phyloP scores from a whole-genome alignment of 2,329 filamentous ascomycete species.

The Verticillium isaacii region DNA sequence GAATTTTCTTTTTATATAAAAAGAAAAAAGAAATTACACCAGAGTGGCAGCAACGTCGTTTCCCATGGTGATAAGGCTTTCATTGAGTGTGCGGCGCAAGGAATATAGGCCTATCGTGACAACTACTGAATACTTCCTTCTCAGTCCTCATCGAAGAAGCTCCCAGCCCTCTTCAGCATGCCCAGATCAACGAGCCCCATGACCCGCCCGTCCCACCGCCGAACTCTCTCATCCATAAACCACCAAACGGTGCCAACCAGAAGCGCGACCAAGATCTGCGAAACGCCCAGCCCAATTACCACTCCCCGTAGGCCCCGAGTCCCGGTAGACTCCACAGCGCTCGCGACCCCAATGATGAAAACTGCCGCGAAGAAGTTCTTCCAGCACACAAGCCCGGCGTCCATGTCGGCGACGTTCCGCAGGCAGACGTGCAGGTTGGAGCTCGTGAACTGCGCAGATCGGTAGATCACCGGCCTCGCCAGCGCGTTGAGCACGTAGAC shows the following conservation, averaged over 20 bases:
- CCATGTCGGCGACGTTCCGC: conserved; percentile 45
- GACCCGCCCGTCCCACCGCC: conserved; percentile 37
- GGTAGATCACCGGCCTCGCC: conserved; percentile 34
- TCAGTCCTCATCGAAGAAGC: conserved; percentile 40
- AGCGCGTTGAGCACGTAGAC: conserved; percentile 33
- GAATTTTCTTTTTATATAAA: no score
- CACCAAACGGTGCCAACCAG: conserved; percentile 32
- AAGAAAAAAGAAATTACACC: background rate
- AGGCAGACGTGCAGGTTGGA: conserved; percentile 39
- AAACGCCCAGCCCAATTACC: conserved; percentile 34
- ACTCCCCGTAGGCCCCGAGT: conserved; percentile 29
- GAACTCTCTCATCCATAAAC: conserved; percentile 34
- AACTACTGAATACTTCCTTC: background rate
- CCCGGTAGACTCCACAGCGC: conserved; percentile 18
- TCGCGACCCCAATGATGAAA: conserved; percentile 37
- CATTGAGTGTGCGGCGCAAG: background rate
- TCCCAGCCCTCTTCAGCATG: conserved; percentile 34
- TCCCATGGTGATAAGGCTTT: background rate
- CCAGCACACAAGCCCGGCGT: conserved; percentile 34
- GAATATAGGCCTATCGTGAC: background rate
- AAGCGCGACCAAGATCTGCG: conserved; percentile 33
- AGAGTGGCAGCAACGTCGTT: background rate
- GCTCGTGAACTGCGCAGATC: conserved; percentile 45
- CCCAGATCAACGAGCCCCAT: conserved; percentile 42
- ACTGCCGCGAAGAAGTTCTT: conserved; percentile 35